A percentile compares a stretch with the other conserved stretches of the same genome.
Conservation (phyloP, 1,284 basidiomycete species). For the Vanrija sp. region DNA sequence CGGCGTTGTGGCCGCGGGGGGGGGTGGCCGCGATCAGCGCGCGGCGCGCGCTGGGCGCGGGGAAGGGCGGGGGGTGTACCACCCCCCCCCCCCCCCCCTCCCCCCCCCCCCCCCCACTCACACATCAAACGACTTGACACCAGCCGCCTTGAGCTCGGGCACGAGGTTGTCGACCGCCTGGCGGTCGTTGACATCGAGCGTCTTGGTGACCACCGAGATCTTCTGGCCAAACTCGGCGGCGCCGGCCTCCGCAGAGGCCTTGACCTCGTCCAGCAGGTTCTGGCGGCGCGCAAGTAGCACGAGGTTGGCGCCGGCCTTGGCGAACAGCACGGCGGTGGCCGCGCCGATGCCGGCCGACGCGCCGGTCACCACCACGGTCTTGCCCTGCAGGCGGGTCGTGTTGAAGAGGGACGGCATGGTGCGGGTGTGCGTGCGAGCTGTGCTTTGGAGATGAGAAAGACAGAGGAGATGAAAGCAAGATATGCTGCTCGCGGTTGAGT, state of each 20-base stretch:
- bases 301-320: conserved; percentile 59
- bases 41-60: no score
- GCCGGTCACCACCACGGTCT: conserved; percentile 44
- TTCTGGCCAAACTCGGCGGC: conserved; percentile 7
- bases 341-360: conserved; percentile 49
- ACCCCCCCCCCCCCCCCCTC: neutral
- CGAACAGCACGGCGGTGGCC: conserved; percentile 53
- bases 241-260: neutral
- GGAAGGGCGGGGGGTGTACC: no score
- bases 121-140: conserved; percentile 15
- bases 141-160: conserved; percentile 6
- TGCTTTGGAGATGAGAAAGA: neutral
- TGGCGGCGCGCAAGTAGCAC: conserved; percentile 58
- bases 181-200: conserved; percentile 21
- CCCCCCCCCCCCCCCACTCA: neutral
- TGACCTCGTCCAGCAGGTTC: conserved; percentile 58
- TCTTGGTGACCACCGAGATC: conserved; percentile 2
- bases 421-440: neutral
- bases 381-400: conserved; percentile 20
- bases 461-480: neutral
- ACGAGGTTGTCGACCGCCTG: conserved; percentile 13
- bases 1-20: no score
- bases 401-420: conserved; percentile 19
- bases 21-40: no score
- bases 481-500: neutral